A percentile compares a stretch with the other conserved stretches of the same genome.
phyloP scores from a whole-genome alignment of 2,329 filamentous ascomycete species.

The Aotearoamyces nothofagi region DNA sequence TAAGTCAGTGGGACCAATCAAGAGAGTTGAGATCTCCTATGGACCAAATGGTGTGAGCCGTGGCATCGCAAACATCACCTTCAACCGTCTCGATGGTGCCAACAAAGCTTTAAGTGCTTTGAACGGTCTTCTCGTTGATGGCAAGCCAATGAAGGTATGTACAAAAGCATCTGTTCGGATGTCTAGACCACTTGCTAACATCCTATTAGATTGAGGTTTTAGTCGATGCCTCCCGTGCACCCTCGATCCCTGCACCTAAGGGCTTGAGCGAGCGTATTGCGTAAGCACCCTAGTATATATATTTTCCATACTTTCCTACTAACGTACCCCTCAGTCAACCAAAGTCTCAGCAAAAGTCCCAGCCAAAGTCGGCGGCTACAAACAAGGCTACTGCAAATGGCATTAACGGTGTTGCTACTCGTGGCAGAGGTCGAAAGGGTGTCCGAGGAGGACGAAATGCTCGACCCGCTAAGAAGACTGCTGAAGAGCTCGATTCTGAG shows the following conservation, averaged over 20 bases:
- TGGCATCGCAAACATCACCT: conserved; percentile 82
- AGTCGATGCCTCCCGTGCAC: conserved; percentile 59
- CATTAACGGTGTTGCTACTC: conserved; percentile 26
- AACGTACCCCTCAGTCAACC: conserved; percentile 12
- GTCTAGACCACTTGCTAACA: conserved; percentile 2
- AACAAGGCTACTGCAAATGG: conserved; percentile 57
- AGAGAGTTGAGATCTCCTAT: conserved; percentile 82
- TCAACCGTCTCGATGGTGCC: conserved; percentile 67
- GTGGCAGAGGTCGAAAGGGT: conserved; percentile 29
- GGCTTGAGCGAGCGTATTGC: conserved; percentile 71
- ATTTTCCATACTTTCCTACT: conserved; percentile 7
- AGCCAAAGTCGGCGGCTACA: conserved; percentile 69
- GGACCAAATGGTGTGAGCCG: conserved; percentile 84
- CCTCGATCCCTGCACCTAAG: conserved; percentile 53
- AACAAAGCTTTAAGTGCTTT: conserved; percentile 70
- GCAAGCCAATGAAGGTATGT: conserved; percentile 73
- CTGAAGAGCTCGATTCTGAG: conserved; percentile 89
- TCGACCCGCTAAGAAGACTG: conserved; percentile 70
- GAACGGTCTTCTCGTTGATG: conserved; percentile 84
- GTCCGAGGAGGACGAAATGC: conserved; percentile 34
- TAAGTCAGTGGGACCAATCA: conserved; percentile 77
- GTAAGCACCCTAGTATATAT: conserved; percentile 30
- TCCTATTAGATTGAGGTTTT: conserved; percentile 69
- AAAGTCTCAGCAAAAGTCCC: conserved; percentile 44
- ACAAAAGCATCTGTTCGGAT: not conserved